These are phyloP conservation scores for Scedosporium boydii DNA, from an alignment of 2,329 filamentous ascomycete species.

Conservation along the genomic window DNA sequence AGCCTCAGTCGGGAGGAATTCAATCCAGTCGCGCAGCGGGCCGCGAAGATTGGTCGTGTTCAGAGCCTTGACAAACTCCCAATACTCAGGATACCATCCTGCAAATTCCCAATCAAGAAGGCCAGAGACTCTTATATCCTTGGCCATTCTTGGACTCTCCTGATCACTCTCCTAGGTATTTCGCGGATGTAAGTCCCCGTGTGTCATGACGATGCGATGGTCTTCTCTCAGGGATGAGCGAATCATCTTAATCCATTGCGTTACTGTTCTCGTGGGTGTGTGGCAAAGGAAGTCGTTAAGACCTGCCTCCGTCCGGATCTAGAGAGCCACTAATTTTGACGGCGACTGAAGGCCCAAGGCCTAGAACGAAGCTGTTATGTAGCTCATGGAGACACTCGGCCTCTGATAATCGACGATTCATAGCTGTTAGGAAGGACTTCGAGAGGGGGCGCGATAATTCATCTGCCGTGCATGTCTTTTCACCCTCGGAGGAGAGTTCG, in stretches of 20 bases:
- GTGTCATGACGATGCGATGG: conserved; percentile 19
- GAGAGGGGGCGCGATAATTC: not conserved
- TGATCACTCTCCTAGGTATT: conserved; percentile 23
- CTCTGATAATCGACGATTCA: not conserved
- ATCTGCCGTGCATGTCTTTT: not conserved
- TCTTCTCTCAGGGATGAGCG: not conserved
- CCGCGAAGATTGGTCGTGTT: not conserved
- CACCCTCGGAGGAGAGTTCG: not conserved
- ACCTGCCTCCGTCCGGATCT: not conserved
- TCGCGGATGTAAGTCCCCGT: conserved; percentile 21
- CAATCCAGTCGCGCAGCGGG: not conserved
- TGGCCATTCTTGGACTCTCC: conserved; percentile 19
- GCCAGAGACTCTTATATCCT: conserved; percentile 28
- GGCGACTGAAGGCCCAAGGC: not conserved
- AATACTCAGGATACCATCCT: conserved; percentile 23
- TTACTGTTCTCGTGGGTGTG: not conserved
- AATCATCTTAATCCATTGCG: not conserved
- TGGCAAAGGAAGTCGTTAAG: not conserved
- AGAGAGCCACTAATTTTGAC: not conserved
- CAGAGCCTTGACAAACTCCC: conserved; percentile 19
- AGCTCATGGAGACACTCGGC: not conserved
- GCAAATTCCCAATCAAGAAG: conserved; percentile 49
- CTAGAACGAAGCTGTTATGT: not conserved
- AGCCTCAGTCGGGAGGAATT: not conserved
- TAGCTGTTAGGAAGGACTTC: not conserved